These are phyloP conservation scores for Malassezia pachydermatis DNA, from an alignment of 1,284 basidiomycete genomes.

Conservation along the genomic window DNA sequence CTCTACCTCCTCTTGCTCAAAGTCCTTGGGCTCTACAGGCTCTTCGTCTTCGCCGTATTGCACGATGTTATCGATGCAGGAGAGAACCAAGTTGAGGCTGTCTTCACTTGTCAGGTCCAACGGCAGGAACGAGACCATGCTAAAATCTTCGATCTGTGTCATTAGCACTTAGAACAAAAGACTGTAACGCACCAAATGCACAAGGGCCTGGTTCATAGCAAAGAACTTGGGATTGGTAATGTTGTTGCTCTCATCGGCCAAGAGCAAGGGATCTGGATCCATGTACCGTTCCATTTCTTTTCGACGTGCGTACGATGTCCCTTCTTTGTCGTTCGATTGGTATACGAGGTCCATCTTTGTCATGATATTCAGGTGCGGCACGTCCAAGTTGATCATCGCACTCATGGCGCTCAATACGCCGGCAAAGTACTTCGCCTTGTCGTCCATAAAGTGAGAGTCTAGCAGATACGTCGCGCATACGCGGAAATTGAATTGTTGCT, in stretches of 20 bases:
- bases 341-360: constrained; percentile 94
- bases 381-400: constrained; percentile 93
- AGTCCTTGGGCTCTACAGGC: constrained; percentile 46
- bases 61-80: constrained; percentile 93
- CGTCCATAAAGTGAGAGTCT: constrained; percentile 67
- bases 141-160: constrained; percentile 83
- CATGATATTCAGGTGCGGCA: constrained; percentile 95
- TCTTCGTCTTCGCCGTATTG: constrained; percentile 56
- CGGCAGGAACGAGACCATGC: constrained; percentile 90
- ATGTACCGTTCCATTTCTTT: constrained; percentile 65
- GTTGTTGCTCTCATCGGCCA: constrained; percentile 60
- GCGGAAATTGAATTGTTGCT: constrained; percentile 38
- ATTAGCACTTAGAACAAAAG: background rate
- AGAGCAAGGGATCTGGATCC: constrained; percentile 86
- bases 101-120: constrained; percentile 83
- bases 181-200: constrained; percentile 61
- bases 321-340: constrained; percentile 57
- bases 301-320: constrained; percentile 22
- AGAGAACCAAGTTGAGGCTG: constrained; percentile 76
- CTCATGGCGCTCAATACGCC: constrained; percentile 98
- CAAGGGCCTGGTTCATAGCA: constrained; percentile 83
- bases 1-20: constrained; percentile 38
- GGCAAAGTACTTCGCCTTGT: constrained; percentile 95
- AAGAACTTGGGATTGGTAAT: constrained; percentile 77
- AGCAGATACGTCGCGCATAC: constrained; percentile 62